phyloP scores from a whole-genome alignment of 2,329 filamentous ascomycete species.

The Fusarium denticulatum region DNA sequence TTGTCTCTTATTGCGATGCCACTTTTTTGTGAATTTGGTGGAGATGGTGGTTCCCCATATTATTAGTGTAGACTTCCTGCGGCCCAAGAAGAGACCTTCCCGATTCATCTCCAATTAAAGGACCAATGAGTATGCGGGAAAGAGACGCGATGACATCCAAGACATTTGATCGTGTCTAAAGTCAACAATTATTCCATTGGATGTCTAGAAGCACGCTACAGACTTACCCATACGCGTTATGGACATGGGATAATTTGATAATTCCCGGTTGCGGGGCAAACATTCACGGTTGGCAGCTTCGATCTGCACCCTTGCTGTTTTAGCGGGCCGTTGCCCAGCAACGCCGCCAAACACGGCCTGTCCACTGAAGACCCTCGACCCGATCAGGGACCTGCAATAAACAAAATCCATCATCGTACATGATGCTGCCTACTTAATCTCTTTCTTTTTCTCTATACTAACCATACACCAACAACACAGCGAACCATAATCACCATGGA shows the following conservation, averaged over 20 bases:
- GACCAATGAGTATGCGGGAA: neutral
- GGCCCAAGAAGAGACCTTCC: neutral
- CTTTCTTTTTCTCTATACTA: conserved; percentile 39
- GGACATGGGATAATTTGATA: conserved; percentile 10
- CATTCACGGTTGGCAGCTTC: conserved; percentile 24
- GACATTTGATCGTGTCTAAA: neutral
- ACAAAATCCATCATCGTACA: conserved; percentile 34
- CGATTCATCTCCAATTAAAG: neutral
- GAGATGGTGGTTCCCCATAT: neutral
- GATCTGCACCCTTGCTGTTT: conserved; percentile 34
- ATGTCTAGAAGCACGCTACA: conserved; percentile 10
- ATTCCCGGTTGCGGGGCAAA: conserved; percentile 25
- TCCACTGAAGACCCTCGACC: conserved; percentile 34
- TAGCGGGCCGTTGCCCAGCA: conserved; percentile 42
- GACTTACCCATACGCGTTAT: conserved; percentile 8
- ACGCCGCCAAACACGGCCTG: conserved; percentile 39
- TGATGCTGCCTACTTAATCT: conserved; percentile 40
- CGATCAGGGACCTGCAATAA: conserved; percentile 26
- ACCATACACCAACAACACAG: conserved; percentile 29
- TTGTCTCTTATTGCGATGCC: neutral
- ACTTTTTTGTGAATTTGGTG: neutral
- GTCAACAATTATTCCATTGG: conserved; percentile 15
- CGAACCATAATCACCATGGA: conserved; percentile 56
- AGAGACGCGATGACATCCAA: neutral
- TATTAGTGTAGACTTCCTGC: neutral